These are phyloP conservation scores for Leccinum ochraceum DNA, from an alignment of 768 basidiomycete species.

Conservation along the genomic window DNA sequence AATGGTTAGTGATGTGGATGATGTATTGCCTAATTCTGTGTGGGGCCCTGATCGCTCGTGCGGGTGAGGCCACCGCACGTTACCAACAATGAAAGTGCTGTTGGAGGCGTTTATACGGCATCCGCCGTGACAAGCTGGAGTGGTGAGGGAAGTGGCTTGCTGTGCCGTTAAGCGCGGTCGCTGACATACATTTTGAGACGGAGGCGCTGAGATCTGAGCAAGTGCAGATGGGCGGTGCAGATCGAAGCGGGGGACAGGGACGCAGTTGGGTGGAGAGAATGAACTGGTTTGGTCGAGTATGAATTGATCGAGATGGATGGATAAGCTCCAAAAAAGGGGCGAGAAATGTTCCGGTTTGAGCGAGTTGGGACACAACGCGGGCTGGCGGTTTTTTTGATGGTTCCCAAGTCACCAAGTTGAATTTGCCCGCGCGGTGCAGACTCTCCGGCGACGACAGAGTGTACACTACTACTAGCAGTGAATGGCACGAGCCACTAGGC, in stretches of 20 bases:
- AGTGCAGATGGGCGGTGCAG: conserved; percentile 20
- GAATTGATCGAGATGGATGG: conserved; percentile 27
- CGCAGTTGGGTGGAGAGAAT: not conserved
- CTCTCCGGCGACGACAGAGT: not conserved
- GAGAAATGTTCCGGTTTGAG: conserved; percentile 19
- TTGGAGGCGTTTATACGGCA: conserved; percentile 15
- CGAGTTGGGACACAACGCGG: conserved; percentile 30
- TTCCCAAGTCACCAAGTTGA: conserved; percentile 28
- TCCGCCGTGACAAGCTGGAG: conserved; percentile 23
- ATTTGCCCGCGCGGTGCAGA: conserved; percentile 2
- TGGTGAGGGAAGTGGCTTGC: conserved; percentile 5
- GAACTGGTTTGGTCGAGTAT: conserved; percentile 19
- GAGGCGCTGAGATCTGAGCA: conserved; percentile 8
- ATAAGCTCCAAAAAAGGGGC: conserved; percentile 12
- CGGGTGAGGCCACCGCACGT: conserved; percentile 8
- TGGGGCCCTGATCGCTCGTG: conserved; percentile 23
- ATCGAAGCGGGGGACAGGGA: conserved; percentile 13
- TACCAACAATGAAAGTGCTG: not conserved
- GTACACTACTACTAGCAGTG: too few species aligned
- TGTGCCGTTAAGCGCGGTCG: conserved; percentile 1
- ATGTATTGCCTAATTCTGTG: conserved; percentile 1
- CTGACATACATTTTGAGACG: not conserved
- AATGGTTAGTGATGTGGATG: conserved; percentile 6
- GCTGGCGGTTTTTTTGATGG: conserved; percentile 28
- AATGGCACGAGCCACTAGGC: not conserved